Base-by-base conservation (phyloP, 768 basidiomycete genomes). In the Trametes cingulata region DNA sequence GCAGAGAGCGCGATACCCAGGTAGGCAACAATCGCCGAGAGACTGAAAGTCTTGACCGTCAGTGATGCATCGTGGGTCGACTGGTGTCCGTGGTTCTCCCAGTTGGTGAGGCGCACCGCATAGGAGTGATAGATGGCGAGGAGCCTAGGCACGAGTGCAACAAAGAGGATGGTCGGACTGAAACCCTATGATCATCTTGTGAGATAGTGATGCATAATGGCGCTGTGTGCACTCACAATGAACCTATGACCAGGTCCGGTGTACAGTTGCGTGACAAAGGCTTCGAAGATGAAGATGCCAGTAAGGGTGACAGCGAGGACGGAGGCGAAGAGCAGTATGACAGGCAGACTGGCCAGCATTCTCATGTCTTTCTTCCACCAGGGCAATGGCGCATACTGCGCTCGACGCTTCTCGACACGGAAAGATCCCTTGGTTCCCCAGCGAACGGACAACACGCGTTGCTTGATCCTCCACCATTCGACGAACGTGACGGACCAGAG, bases 1-100 rank as follows among this genome's bases (percentile, higher is more conserved):
- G 95, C 94, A n/a, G 90, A 93, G 15, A 98, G 84, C 6, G 84
- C 86, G n/a, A 99, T 82, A 40, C 91, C 90, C 51, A 95, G 85
- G 71, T 95, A 98, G 0, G 96, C 90, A 19, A 95, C 93, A 69
- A 98, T 83, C 0, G 90, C 86, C 33, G 89, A 88, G 54, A 98
- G 81, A 1, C 89, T 85, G 70, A 98, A 99, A 2, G 91, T 90
- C 74, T 98, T 99, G 70, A 90, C 78, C 15, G 95, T 94, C 24
- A 97, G 80, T 17, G 91, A 92, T 7, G 85, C 82, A 58, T 85
- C 83, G 70, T 93, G 85, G 2, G 84, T 83, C 2, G 88, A 88
- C 63, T 89, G 84, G 65, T 91, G 91, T 1, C 83, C 79, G 70
- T 98, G 95, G 69, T 97, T 95, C 76, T 99, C 96, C 91, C 93